These are phyloP conservation scores for Chaetoscypha palmicola DNA, from an alignment of 2,329 filamentous ascomycete species.

Conservation along the genomic window DNA sequence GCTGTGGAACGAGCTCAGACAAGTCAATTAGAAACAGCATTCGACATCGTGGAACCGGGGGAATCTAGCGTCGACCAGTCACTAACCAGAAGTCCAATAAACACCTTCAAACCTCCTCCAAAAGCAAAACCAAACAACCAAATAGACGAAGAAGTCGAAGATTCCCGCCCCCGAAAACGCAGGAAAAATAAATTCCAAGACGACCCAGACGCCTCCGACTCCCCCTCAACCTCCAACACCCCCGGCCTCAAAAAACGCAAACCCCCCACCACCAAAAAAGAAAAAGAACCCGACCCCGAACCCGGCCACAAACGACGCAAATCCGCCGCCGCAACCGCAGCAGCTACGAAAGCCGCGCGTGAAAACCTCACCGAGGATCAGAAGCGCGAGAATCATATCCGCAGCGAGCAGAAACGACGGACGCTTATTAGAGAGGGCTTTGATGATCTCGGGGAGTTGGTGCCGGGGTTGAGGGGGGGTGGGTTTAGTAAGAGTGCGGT, in stretches of 20 bases:
- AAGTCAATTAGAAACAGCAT: slow-evolving; percentile 49
- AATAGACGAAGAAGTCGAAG: slow-evolving; percentile 30
- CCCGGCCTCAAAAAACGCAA: slow-evolving; percentile 29
- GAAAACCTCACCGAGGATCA: slow-evolving; percentile 69
- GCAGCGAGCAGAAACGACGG: slow-evolving; percentile 79
- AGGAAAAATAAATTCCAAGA: slow-evolving; percentile 48
- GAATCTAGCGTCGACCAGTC: slow-evolving; percentile 54
- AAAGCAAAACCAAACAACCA: slow-evolving; percentile 16
- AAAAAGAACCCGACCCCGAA: slow-evolving; percentile 22
- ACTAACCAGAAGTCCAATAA: slow-evolving; percentile 48
- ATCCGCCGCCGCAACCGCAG: slow-evolving; percentile 32
- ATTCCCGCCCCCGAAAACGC: slow-evolving; percentile 43
- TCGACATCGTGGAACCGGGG: slow-evolving; percentile 31
- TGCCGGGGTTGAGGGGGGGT: slow-evolving; percentile 66
- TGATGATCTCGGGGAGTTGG: slow-evolving; percentile 68
- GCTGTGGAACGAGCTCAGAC: slow-evolving; percentile 49
- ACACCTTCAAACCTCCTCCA: slow-evolving; percentile 14
- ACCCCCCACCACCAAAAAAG: slow-evolving; percentile 26
- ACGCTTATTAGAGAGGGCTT: slow-evolving; percentile 76
- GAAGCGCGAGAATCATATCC: slow-evolving; percentile 79
- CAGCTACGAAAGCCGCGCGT: slow-evolving; percentile 40
- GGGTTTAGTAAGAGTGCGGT: slow-evolving; percentile 80
- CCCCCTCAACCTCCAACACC: slow-evolving; percentile 32
- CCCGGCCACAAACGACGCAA: slow-evolving; percentile 41
- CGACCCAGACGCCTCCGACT: slow-evolving; percentile 38